phyloP scores from a whole-genome alignment of 2,329 filamentous ascomycete species.

The Botrytis squamosa region DNA sequence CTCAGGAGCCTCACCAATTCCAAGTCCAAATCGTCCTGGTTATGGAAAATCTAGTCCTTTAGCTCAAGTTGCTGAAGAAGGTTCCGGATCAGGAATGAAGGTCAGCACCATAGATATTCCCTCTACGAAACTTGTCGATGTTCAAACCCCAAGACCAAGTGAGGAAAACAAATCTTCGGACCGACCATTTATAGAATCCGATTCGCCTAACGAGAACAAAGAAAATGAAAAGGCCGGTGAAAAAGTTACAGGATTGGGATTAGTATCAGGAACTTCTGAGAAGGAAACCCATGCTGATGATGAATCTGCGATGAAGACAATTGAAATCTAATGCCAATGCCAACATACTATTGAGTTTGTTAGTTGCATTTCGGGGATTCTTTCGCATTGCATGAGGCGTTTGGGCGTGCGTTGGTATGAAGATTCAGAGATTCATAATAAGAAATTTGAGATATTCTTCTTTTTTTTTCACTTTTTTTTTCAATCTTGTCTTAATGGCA shows the following conservation, averaged over 20 bases:
- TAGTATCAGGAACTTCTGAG: conserved; percentile 31
- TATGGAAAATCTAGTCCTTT: conserved; percentile 70
- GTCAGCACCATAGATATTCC: conserved; percentile 32
- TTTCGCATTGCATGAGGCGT: conserved; percentile 20
- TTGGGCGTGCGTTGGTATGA: conserved; percentile 10
- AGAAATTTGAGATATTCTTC: conserved; percentile 13
- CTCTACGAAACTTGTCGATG: conserved; percentile 39
- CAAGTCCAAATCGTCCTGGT: conserved; percentile 63
- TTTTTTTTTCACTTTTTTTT: neutral
- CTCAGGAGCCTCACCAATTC: conserved; percentile 60
- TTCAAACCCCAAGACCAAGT: conserved; percentile 38
- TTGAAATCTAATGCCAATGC: conserved; percentile 37
- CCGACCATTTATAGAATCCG: conserved; percentile 34
- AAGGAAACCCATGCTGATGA: conserved; percentile 39
- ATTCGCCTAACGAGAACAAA: conserved; percentile 34
- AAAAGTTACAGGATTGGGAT: conserved; percentile 24
- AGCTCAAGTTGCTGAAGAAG: conserved; percentile 72
- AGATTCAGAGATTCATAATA: conserved; percentile 14
- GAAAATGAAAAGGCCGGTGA: conserved; percentile 34
- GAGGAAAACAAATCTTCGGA: conserved; percentile 36
- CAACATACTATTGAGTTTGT: conserved; percentile 12
- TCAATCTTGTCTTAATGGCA: conserved; percentile 8
- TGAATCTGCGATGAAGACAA: conserved; percentile 41
- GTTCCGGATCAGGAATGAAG: conserved; percentile 31
- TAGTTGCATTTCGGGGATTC: conserved; percentile 10